Evolutionary conservation across 306 rosid species (phyloP), one percentile per base, ranked within the genome.

Genomic region (Delonix regia): DNA sequence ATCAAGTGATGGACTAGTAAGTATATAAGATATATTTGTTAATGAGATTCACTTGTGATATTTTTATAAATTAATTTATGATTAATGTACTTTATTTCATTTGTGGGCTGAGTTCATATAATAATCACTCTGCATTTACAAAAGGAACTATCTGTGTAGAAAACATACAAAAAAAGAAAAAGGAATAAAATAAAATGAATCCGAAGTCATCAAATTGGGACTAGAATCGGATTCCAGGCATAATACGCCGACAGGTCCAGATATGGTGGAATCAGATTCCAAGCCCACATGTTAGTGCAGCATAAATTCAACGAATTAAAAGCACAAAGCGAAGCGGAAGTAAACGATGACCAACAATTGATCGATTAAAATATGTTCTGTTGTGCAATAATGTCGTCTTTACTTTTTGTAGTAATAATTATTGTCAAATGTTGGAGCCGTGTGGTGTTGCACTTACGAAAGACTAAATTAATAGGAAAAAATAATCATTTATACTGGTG

Each of bases 181-280:
- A 44, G 25, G 33, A 24, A 33, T n/a, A 44, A 27, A 69, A 27
- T 5, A 48, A 16, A 1, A 48, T 0, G 41, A 47, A n/a, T n/a
- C 45, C 73, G n/a, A 9, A 38, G 48, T 39, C 60, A 0, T 69
- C 25, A 48, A 66, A 42, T 67, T 67, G 33, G 53, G 47, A 75
- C 62, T 16, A 60, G 83, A 77, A 77, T 78, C 66, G 6, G 44
- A 45, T 68, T 81, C 78, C 27, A 1, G 77, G 48, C 28, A 14
- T 28, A 4, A 59, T 8, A 30, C 39, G 41, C 71, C 5, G 19
- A 36, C n/a, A 25, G 72, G 45, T 44, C 48, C 16, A 38, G 69
- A 22, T 66, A 78, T 41, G 22, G 4, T 34, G 55, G 76, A 67
- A 80, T 84, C 67, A 60, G 15, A 65, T 78, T 69, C 74, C 19